Conservation (phyloP, 352 stramenopile genomes). For the Thalassiosira livingstoniorum region DNA sequence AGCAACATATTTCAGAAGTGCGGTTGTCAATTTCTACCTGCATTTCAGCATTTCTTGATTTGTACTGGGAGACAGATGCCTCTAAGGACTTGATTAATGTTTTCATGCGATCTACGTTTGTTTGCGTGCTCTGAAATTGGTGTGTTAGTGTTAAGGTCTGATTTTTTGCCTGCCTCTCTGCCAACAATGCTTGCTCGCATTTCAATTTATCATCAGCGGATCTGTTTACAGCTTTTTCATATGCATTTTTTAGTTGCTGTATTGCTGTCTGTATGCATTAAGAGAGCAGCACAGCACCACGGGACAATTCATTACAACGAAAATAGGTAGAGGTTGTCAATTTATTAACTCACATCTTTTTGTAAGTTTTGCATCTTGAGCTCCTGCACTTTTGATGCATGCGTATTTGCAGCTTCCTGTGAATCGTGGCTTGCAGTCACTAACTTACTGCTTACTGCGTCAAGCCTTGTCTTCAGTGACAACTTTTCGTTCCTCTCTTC, state of each 20-base stretch:
- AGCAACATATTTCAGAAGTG: slow-evolving; percentile 15
- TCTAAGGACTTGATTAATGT: slow-evolving; percentile 6
- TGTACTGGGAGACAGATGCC: slow-evolving; percentile 6
- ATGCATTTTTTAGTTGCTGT: slow-evolving; percentile 47
- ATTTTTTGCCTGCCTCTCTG: slow-evolving; percentile 43
- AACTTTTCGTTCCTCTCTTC: background rate
- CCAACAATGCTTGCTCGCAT: slow-evolving; percentile 34
- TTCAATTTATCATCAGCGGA: slow-evolving; percentile 43
- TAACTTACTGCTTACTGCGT: too few relatives aligned
- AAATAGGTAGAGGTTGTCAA: too few relatives aligned
- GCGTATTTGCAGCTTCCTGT: slow-evolving; percentile 7
- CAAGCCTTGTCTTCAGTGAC: too few relatives aligned
- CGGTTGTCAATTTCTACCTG: slow-evolving; percentile 8
- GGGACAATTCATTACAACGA: too few relatives aligned
- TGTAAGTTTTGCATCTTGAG: slow-evolving; percentile 29
- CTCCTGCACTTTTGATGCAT: slow-evolving; percentile 26
- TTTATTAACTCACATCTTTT: slow-evolving; percentile 49
- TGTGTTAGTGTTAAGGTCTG: slow-evolving; percentile 29
- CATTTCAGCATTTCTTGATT: slow-evolving; percentile 6
- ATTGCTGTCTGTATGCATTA: slow-evolving; percentile 28
- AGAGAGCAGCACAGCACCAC: background rate
- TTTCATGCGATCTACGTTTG: slow-evolving; percentile 3
- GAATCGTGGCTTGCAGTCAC: slow-evolving; percentile 19
- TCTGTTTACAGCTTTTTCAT: slow-evolving; percentile 41
- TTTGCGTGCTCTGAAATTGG: slow-evolving; percentile 28